Percentiles rank a stretch among this genome's conserved stretches.
phyloP scores from a whole-genome alignment of 352 stramenopile genomes.

The Phytophthora pisi region DNA sequence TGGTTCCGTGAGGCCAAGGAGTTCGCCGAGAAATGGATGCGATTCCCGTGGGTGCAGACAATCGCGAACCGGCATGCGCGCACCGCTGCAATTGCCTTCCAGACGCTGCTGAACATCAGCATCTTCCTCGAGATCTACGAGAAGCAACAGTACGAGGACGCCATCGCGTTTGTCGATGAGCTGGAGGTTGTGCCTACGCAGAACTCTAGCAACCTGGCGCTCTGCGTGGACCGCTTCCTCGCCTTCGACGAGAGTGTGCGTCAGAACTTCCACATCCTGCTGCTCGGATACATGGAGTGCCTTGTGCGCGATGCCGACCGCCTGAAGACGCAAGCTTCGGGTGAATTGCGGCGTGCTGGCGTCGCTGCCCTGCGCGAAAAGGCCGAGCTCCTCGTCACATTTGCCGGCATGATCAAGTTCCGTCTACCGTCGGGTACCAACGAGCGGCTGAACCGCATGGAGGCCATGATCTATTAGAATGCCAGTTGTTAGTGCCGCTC shows the following conservation, averaged over 20 bases:
- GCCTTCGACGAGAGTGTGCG: slow-evolving; percentile 81
- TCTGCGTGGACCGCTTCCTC: slow-evolving; percentile 86
- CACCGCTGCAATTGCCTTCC: slow-evolving; percentile 75
- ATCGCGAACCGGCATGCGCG: slow-evolving; percentile 78
- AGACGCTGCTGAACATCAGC: slow-evolving; percentile 86
- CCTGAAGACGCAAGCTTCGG: slow-evolving; percentile 69
- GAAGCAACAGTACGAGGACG: slow-evolving; percentile 82
- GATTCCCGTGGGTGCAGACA: slow-evolving; percentile 80
- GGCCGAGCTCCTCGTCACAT: slow-evolving; percentile 85
- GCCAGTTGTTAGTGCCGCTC: neutral
- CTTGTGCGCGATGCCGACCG: slow-evolving; percentile 84
- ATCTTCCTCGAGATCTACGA: slow-evolving; percentile 89
- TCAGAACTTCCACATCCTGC: slow-evolving; percentile 85
- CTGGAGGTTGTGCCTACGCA: slow-evolving; percentile 74
- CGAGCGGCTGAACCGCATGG: slow-evolving; percentile 86
- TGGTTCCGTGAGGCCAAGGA: slow-evolving; percentile 85
- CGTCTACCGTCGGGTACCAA: slow-evolving; percentile 81
- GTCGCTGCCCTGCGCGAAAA: slow-evolving; percentile 69
- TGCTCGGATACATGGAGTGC: slow-evolving; percentile 89
- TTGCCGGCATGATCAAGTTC: slow-evolving; percentile 91
- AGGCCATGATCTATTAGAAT: slow-evolving; percentile 87
- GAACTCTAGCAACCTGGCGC: slow-evolving; percentile 56
- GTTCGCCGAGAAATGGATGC: slow-evolving; percentile 89
- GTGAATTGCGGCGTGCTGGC: slow-evolving; percentile 53
- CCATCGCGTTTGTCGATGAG: slow-evolving; percentile 85